Evolutionary conservation across 352 stramenopile species (phyloP).

Genomic region (Globisporangium spinosum): DNA sequence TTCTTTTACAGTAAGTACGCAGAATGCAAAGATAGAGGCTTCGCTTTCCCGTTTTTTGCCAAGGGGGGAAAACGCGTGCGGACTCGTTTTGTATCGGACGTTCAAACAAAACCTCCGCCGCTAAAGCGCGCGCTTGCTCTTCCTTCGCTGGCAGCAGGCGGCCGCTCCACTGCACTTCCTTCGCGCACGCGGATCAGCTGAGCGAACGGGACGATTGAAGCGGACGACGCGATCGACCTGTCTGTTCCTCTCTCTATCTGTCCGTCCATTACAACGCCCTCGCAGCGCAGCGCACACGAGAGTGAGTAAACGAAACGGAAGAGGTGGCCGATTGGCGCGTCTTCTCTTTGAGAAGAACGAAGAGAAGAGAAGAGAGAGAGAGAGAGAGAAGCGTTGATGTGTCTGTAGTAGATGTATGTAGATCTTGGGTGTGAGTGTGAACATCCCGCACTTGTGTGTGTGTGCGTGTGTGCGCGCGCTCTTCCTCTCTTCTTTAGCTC

Average conservation of each 20-base stretch:
- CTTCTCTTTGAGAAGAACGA: background rate
- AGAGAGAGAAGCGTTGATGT: background rate
- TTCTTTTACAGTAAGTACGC: too few relatives aligned
- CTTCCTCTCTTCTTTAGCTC: background rate
- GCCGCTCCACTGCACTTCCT: constrained; percentile 4
- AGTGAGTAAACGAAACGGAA: background rate
- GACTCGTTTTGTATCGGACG: constrained; percentile 5
- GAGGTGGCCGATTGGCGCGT: background rate
- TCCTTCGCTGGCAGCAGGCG: background rate
- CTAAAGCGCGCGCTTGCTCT: constrained; percentile 8
- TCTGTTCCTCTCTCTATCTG: background rate
- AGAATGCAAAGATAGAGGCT: too few relatives aligned
- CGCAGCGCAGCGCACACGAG: background rate
- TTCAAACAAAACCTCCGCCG: constrained; percentile 16
- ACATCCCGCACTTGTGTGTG: background rate
- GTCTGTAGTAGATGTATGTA: background rate
- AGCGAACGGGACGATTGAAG: constrained; percentile 1
- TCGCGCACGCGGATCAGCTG: background rate
- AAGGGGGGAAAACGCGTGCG: constrained; percentile 1
- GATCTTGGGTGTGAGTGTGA: background rate
- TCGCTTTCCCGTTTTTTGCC: background rate
- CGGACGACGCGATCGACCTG: background rate
- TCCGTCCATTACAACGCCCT: background rate
- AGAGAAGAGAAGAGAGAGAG: background rate
- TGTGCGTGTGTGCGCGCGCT: background rate